phyloP scores from a whole-genome alignment of 2,329 filamentous ascomycete species.

The Colletotrichum sansevieriae region DNA sequence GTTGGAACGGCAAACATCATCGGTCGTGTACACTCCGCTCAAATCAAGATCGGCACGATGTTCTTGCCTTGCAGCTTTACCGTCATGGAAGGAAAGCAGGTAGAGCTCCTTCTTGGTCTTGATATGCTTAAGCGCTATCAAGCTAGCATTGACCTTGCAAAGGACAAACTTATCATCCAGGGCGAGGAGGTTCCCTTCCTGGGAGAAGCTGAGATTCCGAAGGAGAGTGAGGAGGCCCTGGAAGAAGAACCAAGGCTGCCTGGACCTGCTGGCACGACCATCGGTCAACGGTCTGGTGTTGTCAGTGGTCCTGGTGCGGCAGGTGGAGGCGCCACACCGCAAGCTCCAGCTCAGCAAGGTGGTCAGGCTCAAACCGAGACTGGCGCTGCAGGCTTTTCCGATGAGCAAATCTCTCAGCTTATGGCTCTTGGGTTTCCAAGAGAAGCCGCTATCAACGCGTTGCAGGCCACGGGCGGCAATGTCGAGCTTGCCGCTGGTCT shows the following conservation, averaged over 20 bases:
- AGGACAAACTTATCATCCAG: conserved; percentile 88
- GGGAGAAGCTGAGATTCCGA: conserved; percentile 95
- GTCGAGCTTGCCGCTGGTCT: conserved; percentile 89
- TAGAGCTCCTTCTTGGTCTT: conserved; percentile 91
- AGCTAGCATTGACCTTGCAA: conserved; percentile 88
- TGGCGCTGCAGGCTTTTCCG: conserved; percentile 58
- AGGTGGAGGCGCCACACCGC: conserved; percentile 46
- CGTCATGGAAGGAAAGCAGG: conserved; percentile 98
- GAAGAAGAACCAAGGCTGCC: conserved; percentile 85
- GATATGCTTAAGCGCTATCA: conserved; percentile 98
- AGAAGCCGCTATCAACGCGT: conserved; percentile 81
- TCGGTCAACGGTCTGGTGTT: conserved; percentile 86
- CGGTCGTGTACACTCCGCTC: conserved; percentile 93
- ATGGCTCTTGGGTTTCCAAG: conserved; percentile 82
- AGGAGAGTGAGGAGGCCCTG: conserved; percentile 78
- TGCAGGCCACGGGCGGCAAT: conserved; percentile 87
- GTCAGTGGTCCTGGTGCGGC: conserved; percentile 66
- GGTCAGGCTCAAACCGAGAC: conserved; percentile 46
- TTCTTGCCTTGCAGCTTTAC: conserved; percentile 96
- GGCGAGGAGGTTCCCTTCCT: conserved; percentile 90
- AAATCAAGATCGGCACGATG: conserved; percentile 90
- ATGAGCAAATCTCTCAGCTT: conserved; percentile 81
- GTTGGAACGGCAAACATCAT: conserved; percentile 96
- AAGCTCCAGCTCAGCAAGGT: conserved; percentile 43
- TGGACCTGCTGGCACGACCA: conserved; percentile 89